Evolutionary conservation across 2,329 filamentous ascomycete genomes (phyloP).

Genomic region (Fusarium fujikuroi): DNA sequence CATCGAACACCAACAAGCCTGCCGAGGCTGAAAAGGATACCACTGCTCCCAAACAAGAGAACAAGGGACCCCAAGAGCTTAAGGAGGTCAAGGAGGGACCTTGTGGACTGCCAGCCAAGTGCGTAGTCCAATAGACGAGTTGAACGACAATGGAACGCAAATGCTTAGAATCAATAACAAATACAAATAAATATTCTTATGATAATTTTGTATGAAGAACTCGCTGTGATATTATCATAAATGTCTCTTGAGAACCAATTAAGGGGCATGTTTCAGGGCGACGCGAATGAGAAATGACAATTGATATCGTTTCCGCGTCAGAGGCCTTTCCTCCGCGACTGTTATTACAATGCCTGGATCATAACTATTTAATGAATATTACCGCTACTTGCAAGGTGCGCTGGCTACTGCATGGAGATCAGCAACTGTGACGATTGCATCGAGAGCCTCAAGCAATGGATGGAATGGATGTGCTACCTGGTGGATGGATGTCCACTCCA

Average conservation of each 20-base stretch:
- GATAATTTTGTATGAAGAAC: not conserved
- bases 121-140: constrained; percentile 68
- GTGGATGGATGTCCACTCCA: not conserved
- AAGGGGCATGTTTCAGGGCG: not conserved
- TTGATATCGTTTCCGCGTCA: no score
- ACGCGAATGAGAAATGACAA: not conserved
- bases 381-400: not conserved
- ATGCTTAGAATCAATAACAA: constrained; percentile 29
- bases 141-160: constrained; percentile 27
- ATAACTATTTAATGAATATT: not conserved
- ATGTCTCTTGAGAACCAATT: not conserved
- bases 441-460: no score
- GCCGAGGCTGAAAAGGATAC: constrained; percentile 24
- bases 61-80: constrained; percentile 46
- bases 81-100: constrained; percentile 70
- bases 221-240: not conserved
- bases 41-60: constrained; percentile 34
- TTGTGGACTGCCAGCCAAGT: constrained; percentile 82
- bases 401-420: no score
- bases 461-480: not conserved
- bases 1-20: constrained; percentile 41
- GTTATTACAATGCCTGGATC: not conserved
- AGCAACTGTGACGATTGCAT: no score
- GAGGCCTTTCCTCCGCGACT: not conserved
- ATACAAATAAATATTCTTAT: constrained; percentile 14